These are phyloP conservation scores for Balamuthia mandrillaris DNA, from an alignment of 208 protist genomes.

Conservation along the genomic window DNA sequence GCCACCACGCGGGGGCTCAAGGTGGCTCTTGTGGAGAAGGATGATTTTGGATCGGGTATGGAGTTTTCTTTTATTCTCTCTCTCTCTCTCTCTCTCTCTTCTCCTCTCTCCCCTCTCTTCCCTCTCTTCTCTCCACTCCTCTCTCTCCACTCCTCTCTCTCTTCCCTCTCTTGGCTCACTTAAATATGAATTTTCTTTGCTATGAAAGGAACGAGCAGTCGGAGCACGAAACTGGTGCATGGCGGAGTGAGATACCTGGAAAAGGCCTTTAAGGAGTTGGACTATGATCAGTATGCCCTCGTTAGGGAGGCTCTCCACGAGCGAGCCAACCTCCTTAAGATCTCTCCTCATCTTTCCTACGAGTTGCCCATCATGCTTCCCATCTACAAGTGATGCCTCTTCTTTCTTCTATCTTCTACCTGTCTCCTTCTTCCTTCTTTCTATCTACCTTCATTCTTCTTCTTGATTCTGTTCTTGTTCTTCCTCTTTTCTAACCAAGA, in stretches of 20 bases:
- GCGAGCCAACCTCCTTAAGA: constrained; percentile 86
- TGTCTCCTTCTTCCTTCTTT: not conserved
- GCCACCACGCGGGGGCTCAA: constrained; percentile 84
- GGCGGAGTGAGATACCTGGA: constrained; percentile 70
- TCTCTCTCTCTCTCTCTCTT: no score
- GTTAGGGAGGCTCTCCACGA: constrained; percentile 87
- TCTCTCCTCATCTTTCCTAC: constrained; percentile 87
- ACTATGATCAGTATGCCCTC: constrained; percentile 82
- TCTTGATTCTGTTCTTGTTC: not conserved
- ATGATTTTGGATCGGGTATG: constrained; percentile 74
- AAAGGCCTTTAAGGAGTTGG: constrained; percentile 63
- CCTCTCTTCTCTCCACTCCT: no score
- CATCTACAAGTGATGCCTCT: not conserved
- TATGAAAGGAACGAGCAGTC: constrained; percentile 88
- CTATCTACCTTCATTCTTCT: not conserved
- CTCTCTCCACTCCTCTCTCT: constrained; percentile 91
- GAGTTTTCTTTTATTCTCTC: no score
- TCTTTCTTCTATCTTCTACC: not conserved
- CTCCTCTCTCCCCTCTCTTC: no score
- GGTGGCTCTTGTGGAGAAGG: constrained; percentile 87
- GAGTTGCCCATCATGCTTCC: constrained; percentile 74
- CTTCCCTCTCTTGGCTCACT: no score
- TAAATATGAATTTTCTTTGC: no score
- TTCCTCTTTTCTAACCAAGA: not conserved
- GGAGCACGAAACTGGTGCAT: constrained; percentile 94